Percentiles rank a stretch among this genome's conserved stretches.
phyloP scores from a whole-genome alignment of 495 filamentous ascomycete genomes.

The Amorphotheca resinae region DNA sequence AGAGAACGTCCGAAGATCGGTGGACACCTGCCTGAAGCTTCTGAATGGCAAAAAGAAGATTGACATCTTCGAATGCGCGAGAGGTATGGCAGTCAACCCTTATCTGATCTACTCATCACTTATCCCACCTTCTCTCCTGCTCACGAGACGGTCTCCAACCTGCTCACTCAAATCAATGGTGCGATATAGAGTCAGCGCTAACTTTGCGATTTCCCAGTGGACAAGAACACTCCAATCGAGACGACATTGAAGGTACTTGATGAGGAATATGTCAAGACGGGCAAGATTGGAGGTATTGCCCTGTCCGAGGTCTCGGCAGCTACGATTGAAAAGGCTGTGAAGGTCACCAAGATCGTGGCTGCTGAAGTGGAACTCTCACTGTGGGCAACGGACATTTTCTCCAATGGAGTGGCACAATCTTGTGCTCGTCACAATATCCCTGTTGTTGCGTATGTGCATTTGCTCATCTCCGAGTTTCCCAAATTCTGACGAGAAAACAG shows the following conservation, averaged over 20 bases:
- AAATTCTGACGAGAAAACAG: constrained; percentile 18
- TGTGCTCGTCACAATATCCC: constrained; percentile 64
- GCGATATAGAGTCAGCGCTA: no score
- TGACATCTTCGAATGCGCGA: constrained; percentile 70
- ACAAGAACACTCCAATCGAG: constrained; percentile 41
- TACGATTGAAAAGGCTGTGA: constrained; percentile 62
- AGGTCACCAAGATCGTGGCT: constrained; percentile 53
- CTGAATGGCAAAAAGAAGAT: constrained; percentile 65
- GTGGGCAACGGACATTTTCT: constrained; percentile 51
- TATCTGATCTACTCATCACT: no score
- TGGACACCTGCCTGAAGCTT: constrained; percentile 52
- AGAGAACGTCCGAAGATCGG: constrained; percentile 46
- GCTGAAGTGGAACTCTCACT: constrained; percentile 77
- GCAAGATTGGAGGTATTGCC: constrained; percentile 69
- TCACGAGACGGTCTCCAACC: no score
- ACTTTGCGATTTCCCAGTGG: no score
- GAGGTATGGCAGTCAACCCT: constrained; percentile 18
- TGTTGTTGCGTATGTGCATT: constrained; percentile 39
- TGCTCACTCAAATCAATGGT: no score
- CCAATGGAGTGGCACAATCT: constrained; percentile 59
- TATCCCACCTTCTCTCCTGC: no score
- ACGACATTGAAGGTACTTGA: constrained; percentile 37
- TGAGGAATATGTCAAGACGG: constrained; percentile 50
- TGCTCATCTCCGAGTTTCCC: constrained; percentile 7
- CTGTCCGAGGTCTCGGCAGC: constrained; percentile 61